These are phyloP conservation scores for Tilletia indica DNA, from an alignment of 1,284 basidiomycete genomes.

Conservation along the genomic window DNA sequence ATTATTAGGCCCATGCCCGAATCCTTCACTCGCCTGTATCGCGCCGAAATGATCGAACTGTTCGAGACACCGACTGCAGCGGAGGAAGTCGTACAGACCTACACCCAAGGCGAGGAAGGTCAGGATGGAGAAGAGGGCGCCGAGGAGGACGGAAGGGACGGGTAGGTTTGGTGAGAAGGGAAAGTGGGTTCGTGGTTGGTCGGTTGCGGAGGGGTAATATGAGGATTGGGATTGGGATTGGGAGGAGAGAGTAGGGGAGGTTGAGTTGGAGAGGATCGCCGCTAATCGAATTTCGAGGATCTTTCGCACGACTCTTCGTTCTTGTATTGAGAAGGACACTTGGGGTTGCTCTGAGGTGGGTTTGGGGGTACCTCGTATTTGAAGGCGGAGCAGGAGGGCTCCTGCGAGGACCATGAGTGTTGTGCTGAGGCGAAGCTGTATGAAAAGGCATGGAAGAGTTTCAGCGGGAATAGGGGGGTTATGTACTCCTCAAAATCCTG, in stretches of 20 bases:
- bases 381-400: background rate
- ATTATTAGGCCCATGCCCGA: background rate
- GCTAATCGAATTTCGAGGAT: background rate
- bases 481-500: too few relatives aligned
- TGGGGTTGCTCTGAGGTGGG: background rate
- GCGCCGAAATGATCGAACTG: slow-evolving; percentile 11
- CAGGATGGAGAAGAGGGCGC: slow-evolving; percentile 1
- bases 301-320: background rate
- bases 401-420: slow-evolving; percentile 14
- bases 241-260: too few relatives aligned
- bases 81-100: slow-evolving; percentile 6
- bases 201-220: background rate
- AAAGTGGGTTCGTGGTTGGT: background rate
- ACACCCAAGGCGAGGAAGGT: slow-evolving; percentile 5
- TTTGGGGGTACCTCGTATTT: background rate
- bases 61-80: slow-evolving; percentile 10
- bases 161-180: slow-evolving; percentile 11
- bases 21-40: background rate
- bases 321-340: background rate
- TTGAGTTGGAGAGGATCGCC: background rate
- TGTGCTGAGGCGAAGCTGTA: slow-evolving; percentile 14
- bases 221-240: too few relatives aligned
- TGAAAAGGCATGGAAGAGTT: too few relatives aligned
- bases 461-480: too few relatives aligned
- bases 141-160: background rate